These are phyloP conservation scores for Raddia guianensis DNA, from an alignment of 176 grass and related monocot species.

Conservation along the genomic window DNA sequence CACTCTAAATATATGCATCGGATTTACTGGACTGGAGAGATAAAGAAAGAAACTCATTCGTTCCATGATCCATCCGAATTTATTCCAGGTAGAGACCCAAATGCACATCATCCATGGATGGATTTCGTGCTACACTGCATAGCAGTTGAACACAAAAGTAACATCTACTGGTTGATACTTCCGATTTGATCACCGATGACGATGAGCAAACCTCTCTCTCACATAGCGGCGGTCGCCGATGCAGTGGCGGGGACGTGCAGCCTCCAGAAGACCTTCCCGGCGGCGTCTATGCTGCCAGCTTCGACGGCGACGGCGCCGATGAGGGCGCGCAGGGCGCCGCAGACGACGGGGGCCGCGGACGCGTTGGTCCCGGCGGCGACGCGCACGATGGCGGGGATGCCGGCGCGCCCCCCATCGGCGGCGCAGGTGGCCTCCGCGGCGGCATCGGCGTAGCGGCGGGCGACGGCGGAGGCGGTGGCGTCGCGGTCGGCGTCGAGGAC, in stretches of 20 bases:
- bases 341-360: slow-evolving; percentile 45
- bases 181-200: background rate
- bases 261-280: slow-evolving; percentile 56
- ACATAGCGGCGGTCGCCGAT: slow-evolving; percentile 5
- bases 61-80: background rate
- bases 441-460: slow-evolving; percentile 28
- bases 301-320: slow-evolving; percentile 64
- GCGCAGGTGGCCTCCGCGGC: slow-evolving; percentile 41
- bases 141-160: background rate
- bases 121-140: background rate
- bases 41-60: background rate
- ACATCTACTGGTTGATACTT: background rate
- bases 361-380: slow-evolving; percentile 49
- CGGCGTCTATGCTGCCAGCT: slow-evolving; percentile 45
- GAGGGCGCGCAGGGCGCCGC: slow-evolving; percentile 59
- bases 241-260: slow-evolving; percentile 21
- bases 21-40: background rate
- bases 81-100: background rate
- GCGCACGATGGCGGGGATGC: slow-evolving; percentile 53
- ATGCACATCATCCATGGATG: slow-evolving; percentile 9
- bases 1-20: background rate
- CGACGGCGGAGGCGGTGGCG: slow-evolving; percentile 47
- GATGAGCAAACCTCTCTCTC: background rate
- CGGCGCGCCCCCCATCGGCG: slow-evolving; percentile 11
- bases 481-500: slow-evolving; percentile 46